Percentiles rank a stretch among this genome's conserved stretches.
Conservation (phyloP, 495 filamentous ascomycete genomes). For the Platismatia glauca region DNA sequence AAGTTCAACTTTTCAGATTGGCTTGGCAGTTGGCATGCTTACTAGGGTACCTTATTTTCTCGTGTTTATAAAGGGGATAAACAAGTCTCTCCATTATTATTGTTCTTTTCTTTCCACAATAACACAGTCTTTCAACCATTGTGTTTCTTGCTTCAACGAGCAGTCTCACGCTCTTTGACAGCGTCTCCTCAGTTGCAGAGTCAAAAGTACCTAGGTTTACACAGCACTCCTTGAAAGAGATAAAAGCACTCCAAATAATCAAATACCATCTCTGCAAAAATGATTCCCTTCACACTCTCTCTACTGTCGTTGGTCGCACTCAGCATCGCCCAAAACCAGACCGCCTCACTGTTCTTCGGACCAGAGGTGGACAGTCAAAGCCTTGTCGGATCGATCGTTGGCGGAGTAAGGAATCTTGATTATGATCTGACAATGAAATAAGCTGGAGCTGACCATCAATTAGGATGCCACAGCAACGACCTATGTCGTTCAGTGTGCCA, state of each 20-base stretch:
- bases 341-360: neutral
- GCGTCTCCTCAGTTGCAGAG: neutral
- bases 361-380: neutral
- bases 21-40: no score
- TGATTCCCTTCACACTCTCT: slow-evolving; percentile 5
- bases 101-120: no score
- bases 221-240: neutral
- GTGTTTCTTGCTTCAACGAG: no score
- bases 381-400: slow-evolving; percentile 9
- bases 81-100: no score
- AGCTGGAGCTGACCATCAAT: neutral
- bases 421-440: no score
- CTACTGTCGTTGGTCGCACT: slow-evolving; percentile 4
- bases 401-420: neutral
- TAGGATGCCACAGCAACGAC: slow-evolving; percentile 6
- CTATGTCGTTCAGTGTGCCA: slow-evolving; percentile 5
- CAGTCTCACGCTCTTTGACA: neutral
- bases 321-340: slow-evolving; percentile 1
- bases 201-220: neutral
- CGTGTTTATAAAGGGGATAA: no score
- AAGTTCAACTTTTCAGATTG: no score
- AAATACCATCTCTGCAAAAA: neutral
- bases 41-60: no score
- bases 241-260: neutral
- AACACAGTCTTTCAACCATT: no score